Base-by-base conservation (phyloP, 768 basidiomycete species). In the Tricholoma terreum region DNA sequence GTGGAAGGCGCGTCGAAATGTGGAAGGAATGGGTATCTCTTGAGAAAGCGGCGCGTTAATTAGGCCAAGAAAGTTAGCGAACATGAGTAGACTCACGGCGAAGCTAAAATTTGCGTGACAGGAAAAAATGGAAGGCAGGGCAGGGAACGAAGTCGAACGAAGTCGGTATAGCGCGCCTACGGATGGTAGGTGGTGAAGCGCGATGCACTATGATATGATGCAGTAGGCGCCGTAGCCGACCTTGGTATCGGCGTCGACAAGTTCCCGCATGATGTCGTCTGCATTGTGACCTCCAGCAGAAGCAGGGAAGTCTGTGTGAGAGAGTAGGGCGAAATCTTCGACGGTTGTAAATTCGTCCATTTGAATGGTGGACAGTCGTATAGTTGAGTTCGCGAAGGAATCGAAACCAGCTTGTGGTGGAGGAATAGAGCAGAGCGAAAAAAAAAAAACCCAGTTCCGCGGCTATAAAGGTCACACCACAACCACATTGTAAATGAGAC, bases 201-300 rank as follows among this genome's bases (percentile, higher is more conserved):
- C 24, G 10, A 6, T 12, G 9, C 22, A 40, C 48, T 58, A 61
- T 40, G 60, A 50, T n/a, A 61, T 42, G 7, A 55, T 34, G 40
- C 60, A 61, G 35, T 58, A 57, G 43, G 49, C 60, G 17, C 56
- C 56, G 42, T 57, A 61, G 21, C 56, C 60, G 21, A 55, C 1
- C 33, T 51, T 57, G 3, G 21, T 21, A 38, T 61, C 60, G 27
- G 56, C 52, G 45, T 61, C 31, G n/a, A 54, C 40, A 10, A 61
- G 60, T 17, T 61, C 56, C 50, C 51, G 46, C 53, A 61, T 61
- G 46, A 52, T 46, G 52, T 61, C 56, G 6, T 14, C 21, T 6
- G 51, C 40, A 19, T 19, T 31, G 38, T 17, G 33, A 19, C 35
- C 33, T 14, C 38, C 36, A 12, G 36, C 1, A 30, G 34, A 50